A percentile compares a stretch with the other conserved stretches of the same genome.
Conservation (phyloP, 805 yeast species). For the Nakazawaea laoshanensis region DNA sequence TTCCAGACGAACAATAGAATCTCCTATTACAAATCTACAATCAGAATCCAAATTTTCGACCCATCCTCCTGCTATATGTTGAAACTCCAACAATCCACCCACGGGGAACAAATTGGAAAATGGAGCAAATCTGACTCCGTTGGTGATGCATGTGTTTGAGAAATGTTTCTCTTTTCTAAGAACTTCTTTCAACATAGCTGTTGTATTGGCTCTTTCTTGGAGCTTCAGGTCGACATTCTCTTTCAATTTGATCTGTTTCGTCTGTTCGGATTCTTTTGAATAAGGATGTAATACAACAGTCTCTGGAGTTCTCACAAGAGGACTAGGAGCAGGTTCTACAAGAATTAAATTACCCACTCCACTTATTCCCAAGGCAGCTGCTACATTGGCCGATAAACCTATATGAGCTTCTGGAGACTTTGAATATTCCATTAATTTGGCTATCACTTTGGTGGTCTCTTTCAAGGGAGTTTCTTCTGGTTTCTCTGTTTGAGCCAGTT, state of each 20-base stretch:
- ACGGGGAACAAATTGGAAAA: constrained; percentile 33
- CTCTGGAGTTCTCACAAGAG: constrained; percentile 25
- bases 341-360: constrained; percentile 46
- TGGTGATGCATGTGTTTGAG: constrained; percentile 33
- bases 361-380: constrained; percentile 45
- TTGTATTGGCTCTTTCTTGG: constrained; percentile 13
- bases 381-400: constrained; percentile 44
- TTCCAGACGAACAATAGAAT: constrained; percentile 30
- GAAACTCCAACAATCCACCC: constrained; percentile 54
- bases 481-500: constrained; percentile 31
- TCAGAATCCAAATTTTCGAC: constrained; percentile 25
- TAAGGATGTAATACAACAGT: constrained; percentile 47
- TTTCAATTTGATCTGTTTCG: constrained; percentile 13
- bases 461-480: constrained; percentile 14
- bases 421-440: constrained; percentile 34
- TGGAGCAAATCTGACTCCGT: constrained; percentile 42
- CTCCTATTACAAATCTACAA: constrained; percentile 39
- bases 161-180: constrained; percentile 11
- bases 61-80: constrained; percentile 39
- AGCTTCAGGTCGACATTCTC: constrained; percentile 16
- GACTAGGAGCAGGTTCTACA: constrained; percentile 35
- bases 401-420: constrained; percentile 28
- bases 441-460: constrained; percentile 38
- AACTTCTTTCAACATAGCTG: constrained; percentile 13
- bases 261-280: constrained; percentile 20